These are phyloP conservation scores for Kwoniella sp. DNA, from an alignment of 768 basidiomycete species.

Conservation along the genomic window DNA sequence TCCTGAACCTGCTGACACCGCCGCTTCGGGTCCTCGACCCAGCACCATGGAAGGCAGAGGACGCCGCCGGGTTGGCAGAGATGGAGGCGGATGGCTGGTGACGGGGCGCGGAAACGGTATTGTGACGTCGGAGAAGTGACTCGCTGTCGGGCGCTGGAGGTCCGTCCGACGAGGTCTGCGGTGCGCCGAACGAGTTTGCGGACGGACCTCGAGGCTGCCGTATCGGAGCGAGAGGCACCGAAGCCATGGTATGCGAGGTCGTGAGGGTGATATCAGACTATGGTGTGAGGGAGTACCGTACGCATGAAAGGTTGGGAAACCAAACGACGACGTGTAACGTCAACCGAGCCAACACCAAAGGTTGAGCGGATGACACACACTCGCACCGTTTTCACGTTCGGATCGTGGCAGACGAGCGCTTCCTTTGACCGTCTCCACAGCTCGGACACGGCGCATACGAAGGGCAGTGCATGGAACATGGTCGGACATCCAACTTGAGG, in stretches of 20 bases:
- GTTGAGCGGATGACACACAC: too few species aligned
- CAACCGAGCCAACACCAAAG: too few species aligned
- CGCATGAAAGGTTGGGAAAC: too few species aligned
- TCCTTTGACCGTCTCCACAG: too few species aligned
- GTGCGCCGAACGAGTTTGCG: slow-evolving; percentile 28
- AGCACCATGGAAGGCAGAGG: slow-evolving; percentile 34
- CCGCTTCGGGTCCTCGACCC: slow-evolving; percentile 1
- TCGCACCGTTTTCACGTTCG: too few species aligned
- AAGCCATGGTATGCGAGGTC: slow-evolving; percentile 13
- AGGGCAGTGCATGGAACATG: too few species aligned
- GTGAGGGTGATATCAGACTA: too few species aligned
- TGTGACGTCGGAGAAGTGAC: slow-evolving; percentile 25
- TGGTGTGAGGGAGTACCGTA: too few species aligned
- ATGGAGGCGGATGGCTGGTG: slow-evolving; percentile 36
- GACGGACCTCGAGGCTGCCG: slow-evolving; percentile 42
- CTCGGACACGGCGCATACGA: too few species aligned
- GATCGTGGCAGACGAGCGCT: too few species aligned
- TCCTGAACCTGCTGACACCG: slow-evolving; percentile 28
- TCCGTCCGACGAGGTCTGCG: slow-evolving; percentile 6
- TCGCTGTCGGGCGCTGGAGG: slow-evolving; percentile 37
- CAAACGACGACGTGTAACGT: too few species aligned
- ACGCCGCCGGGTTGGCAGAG: slow-evolving; percentile 31
- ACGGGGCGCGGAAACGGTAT: slow-evolving; percentile 29
- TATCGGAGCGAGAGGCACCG: slow-evolving; percentile 25
- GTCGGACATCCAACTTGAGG: too few species aligned